phyloP scores from a whole-genome alignment of 495 filamentous ascomycete species.

The Xylaria flabelliformis region DNA sequence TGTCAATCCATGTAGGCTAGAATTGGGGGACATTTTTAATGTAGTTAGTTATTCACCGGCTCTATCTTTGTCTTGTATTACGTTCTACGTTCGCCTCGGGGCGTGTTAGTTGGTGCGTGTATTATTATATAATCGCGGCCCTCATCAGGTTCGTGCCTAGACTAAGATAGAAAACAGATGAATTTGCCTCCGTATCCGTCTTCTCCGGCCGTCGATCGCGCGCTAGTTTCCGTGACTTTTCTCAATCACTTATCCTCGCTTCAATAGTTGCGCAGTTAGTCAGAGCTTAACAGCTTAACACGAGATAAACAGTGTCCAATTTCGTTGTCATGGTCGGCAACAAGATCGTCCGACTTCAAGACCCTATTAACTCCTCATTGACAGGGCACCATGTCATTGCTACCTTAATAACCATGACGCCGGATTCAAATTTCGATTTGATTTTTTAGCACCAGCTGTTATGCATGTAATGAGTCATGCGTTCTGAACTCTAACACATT shows the following conservation, averaged over 20 bases:
- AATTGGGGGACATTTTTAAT: background rate
- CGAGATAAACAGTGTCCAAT: constrained; percentile 11
- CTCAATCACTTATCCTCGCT: background rate
- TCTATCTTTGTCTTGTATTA: constrained; percentile 1
- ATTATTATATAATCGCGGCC: background rate
- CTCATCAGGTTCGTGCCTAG: background rate
- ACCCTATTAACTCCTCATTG: background rate
- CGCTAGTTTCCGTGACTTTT: background rate
- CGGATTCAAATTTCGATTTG: background rate
- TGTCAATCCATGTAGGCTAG: background rate
- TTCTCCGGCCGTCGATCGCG: background rate
- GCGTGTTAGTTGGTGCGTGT: background rate
- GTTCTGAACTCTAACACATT: constrained; percentile 13
- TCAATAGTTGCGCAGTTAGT: background rate
- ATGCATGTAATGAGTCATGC: constrained; percentile 21
- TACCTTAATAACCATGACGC: background rate
- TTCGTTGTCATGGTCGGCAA: constrained; percentile 11
- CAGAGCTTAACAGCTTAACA: constrained; percentile 9
- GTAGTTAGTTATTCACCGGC: background rate
- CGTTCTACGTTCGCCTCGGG: background rate
- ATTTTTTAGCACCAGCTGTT: background rate
- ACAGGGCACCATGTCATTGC: background rate
- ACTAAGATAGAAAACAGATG: constrained; percentile 1
- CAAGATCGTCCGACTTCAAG: constrained; percentile 6
- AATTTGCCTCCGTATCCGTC: background rate